phyloP scores from a whole-genome alignment of 192 early-diverging fungal genomes.

The Coemansia sp. region DNA sequence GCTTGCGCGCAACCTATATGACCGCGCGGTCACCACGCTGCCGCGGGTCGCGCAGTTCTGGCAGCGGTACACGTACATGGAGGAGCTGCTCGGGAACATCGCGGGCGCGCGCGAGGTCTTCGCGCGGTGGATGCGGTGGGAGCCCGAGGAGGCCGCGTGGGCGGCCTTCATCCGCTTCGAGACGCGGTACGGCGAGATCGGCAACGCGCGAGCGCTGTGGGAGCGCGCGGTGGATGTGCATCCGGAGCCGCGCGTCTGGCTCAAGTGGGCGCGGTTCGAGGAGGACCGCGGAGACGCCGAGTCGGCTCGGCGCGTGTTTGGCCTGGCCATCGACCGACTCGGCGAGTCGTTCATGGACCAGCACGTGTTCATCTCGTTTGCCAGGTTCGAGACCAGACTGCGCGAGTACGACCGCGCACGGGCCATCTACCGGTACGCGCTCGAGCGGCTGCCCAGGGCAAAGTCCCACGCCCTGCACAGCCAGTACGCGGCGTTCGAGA shows the following conservation, averaged over 20 bases:
- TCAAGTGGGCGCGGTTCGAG: constrained; percentile 96
- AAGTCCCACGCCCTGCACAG: constrained; percentile 88
- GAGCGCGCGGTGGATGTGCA: constrained; percentile 86
- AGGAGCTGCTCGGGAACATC: constrained; percentile 92
- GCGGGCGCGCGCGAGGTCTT: constrained; percentile 89
- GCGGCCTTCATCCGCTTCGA: constrained; percentile 94
- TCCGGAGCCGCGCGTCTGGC: constrained; percentile 93
- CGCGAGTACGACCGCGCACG: constrained; percentile 93
- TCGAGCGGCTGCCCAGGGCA: constrained; percentile 83
- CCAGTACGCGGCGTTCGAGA: constrained; percentile 95
- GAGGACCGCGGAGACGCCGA: constrained; percentile 76
- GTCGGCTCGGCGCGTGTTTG: constrained; percentile 80
- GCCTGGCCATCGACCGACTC: constrained; percentile 80
- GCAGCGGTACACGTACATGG: constrained; percentile 99
- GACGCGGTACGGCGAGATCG: constrained; percentile 81
- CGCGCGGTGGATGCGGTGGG: constrained; percentile 99
- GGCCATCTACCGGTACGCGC: constrained; percentile 93
- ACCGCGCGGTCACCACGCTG: constrained; percentile 85
- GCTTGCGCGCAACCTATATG: constrained; percentile 91
- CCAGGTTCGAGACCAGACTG: constrained; percentile 88
- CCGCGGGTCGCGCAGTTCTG: constrained; percentile 85
- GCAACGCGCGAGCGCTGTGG: constrained; percentile 77
- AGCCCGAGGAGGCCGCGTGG: constrained; percentile 92
- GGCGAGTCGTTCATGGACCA: constrained; percentile 92
- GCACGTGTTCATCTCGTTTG: constrained; percentile 94